A percentile compares a stretch with the other conserved stretches of the same genome.
Evolutionary conservation across 1,284 basidiomycete species (phyloP).

Genomic region (Sanguinoderma infundibulare): DNA sequence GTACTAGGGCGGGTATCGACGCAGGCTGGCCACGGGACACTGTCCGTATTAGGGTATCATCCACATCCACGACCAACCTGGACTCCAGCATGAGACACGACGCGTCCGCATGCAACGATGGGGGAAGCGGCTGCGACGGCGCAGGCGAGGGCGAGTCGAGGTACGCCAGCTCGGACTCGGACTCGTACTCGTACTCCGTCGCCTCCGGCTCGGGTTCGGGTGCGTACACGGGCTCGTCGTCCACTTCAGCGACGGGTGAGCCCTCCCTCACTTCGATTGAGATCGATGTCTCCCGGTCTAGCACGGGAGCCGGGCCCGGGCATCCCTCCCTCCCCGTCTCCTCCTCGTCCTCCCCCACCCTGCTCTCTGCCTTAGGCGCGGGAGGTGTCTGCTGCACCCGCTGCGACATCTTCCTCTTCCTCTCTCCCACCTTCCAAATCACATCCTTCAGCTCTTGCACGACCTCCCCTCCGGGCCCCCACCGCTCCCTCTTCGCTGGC

Average conservation of each 20-base stretch:
- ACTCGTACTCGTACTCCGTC: neutral
- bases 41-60: conserved; percentile 10
- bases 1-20: neutral
- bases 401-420: conserved; percentile 54
- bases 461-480: conserved; percentile 79
- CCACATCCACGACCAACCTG: neutral
- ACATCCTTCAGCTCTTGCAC: conserved; percentile 84
- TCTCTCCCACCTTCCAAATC: conserved; percentile 81
- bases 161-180: conserved; percentile 6
- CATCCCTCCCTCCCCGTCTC: neutral
- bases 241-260: neutral
- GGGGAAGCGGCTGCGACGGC: neutral
- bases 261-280: conserved; percentile 5
- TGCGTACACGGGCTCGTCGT: neutral
- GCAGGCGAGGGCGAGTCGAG: conserved; percentile 8
- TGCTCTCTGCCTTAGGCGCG: neutral
- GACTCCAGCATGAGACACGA: neutral
- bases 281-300: conserved; percentile 9
- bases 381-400: neutral
- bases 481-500: conserved; percentile 42
- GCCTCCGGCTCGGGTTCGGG: neutral
- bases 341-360: neutral
- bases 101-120: neutral
- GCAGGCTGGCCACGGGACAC: neutral
- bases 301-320: neutral